Evolutionary conservation across 805 yeast genomes (phyloP), one percentile per base, ranked within the genome.

Genomic region (Lachancea sp.): DNA sequence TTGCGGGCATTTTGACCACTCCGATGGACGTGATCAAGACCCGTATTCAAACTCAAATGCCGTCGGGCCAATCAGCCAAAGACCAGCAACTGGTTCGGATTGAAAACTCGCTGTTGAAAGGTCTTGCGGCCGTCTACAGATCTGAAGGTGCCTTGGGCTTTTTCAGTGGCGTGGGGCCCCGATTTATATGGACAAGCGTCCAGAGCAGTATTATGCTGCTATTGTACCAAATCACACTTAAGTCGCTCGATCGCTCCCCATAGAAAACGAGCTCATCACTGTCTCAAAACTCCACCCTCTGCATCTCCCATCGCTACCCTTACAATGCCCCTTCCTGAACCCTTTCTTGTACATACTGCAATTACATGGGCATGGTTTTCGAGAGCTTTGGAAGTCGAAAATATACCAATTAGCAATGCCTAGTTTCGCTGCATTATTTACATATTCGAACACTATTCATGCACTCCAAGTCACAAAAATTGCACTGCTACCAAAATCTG

Each of bases 141-240:
- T 68, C 74, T 20, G 96, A 93, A 62, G 98, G 99, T 1, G 42
- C 82, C 0, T 48, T 74, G 1, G 96, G 96, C 0, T 70, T 88
- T 33, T 91, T 93, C 65, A 78, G 90, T 27, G 99, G 99, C 1
- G 96, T 93, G 5, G 97, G 96, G 0, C 99, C 99, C 1, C 74
- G 99, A 51, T 81, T 89, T 53, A 83, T 93, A 3, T 93, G 99
- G 99, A 91, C 98, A 0, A 85, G 95, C 51, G 71, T 90, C 16
- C 99, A 93, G 64, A 86, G 96, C 63, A 85, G 95, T 53, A 83
- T 93, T 39, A 91, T 93, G 98, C 72, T 93, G 44, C 70, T 91
- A 51, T 69, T 90, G 33, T 93, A 93, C 65, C 99, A 93, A 63
- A 70, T 79, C 36, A 73, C 91, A 2, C 68, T 91, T 56, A 79